Conservation (phyloP, 2,329 filamentous ascomycete genomes). For the Didymosphaeria variabile region DNA sequence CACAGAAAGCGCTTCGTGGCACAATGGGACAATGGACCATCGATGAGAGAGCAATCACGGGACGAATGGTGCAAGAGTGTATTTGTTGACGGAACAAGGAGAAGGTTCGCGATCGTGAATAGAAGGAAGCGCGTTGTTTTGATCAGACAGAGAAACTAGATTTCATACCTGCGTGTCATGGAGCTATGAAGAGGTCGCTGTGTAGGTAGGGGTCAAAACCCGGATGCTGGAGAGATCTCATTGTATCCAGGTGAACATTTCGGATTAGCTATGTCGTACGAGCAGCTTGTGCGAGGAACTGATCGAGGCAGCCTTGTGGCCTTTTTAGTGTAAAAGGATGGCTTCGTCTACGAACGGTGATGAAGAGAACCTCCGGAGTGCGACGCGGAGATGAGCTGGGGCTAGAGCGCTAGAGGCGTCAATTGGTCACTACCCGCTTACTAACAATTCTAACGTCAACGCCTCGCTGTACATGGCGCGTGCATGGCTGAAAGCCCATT, state of each 20-base stretch:
- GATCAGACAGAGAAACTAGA: not conserved
- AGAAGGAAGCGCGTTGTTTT: not conserved
- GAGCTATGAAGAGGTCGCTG: not conserved
- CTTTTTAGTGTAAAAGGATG: not conserved
- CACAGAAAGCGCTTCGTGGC: not conserved
- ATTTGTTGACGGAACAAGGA: not conserved
- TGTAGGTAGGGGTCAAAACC: not conserved
- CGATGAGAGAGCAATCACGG: not conserved
- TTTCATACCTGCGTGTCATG: not conserved
- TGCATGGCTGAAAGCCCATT: too few species aligned
- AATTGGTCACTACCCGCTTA: not conserved
- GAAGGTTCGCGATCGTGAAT: not conserved
- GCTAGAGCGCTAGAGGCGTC: not conserved
- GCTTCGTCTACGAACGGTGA: constrained; percentile 1
- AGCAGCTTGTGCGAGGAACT: too few species aligned
- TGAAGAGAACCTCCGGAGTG: constrained; percentile 5
- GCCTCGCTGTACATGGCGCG: too few species aligned
- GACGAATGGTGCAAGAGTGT: not conserved
- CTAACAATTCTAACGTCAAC: not conserved
- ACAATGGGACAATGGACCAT: not conserved
- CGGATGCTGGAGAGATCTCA: not conserved
- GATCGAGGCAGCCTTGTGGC: not conserved
- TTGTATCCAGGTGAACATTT: not conserved
- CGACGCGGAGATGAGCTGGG: constrained; percentile 9
- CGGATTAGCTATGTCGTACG: not conserved